These are phyloP conservation scores for Meyerozyma smithsonii DNA, from an alignment of 1,139 yeast species.

Conservation along the genomic window DNA sequence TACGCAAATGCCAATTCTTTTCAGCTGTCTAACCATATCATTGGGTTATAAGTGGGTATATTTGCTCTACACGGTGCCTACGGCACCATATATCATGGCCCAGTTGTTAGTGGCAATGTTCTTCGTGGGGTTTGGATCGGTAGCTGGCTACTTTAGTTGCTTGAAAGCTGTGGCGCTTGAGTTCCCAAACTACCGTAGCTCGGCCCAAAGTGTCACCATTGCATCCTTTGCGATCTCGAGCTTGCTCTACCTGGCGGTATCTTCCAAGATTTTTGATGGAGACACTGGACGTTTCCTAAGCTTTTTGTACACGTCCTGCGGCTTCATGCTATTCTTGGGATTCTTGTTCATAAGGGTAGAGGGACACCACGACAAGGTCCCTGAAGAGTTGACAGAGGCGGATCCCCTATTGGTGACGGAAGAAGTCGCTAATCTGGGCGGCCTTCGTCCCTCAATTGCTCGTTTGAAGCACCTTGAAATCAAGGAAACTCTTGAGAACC, in stretches of 20 bases:
- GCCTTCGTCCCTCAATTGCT: neutral
- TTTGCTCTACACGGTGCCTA: slow-evolving; percentile 15
- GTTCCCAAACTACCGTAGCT: slow-evolving; percentile 28
- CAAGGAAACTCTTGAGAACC: slow-evolving; percentile 5
- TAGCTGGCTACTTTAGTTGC: slow-evolving; percentile 30
- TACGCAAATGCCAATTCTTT: slow-evolving; percentile 29
- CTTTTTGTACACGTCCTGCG: slow-evolving; percentile 22
- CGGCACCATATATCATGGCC: slow-evolving; percentile 10
- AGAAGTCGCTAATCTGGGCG: too few species aligned
- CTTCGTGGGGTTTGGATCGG: slow-evolving; percentile 29
- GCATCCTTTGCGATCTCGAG: slow-evolving; percentile 37
- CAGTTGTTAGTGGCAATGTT: slow-evolving; percentile 26
- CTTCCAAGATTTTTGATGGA: slow-evolving; percentile 18
- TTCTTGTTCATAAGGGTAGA: slow-evolving; percentile 28
- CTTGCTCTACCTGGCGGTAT: slow-evolving; percentile 22
- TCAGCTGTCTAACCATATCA: slow-evolving; percentile 20
- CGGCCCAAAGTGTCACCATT: slow-evolving; percentile 35
- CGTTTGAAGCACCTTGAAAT: neutral
- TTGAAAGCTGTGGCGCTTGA: slow-evolving; percentile 31
- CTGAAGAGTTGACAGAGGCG: neutral
- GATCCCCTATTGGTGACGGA: neutral
- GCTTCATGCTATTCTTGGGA: slow-evolving; percentile 23
- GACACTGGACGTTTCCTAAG: slow-evolving; percentile 21
- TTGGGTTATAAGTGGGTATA: slow-evolving; percentile 27
- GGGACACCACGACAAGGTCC: slow-evolving; percentile 18